These are phyloP conservation scores for Gracilaria caudata DNA, from an alignment of 23 red algal species.

Conservation along the genomic window DNA sequence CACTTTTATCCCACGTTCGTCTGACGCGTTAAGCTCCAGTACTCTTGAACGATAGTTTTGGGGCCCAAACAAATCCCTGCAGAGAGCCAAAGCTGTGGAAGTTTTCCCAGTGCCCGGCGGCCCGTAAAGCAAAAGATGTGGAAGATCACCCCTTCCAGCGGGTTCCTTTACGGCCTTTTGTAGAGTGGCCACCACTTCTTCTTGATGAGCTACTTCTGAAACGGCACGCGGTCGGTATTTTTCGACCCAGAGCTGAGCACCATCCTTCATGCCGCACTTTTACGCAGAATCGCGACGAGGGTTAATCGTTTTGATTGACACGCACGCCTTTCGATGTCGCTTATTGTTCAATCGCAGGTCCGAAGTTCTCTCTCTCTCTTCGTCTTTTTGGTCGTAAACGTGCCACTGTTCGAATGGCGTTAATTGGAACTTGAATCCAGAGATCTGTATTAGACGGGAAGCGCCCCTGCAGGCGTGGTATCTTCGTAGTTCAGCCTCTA, in stretches of 20 bases:
- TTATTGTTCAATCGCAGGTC: background rate
- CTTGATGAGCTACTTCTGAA: constrained; percentile 83
- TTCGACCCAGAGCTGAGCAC: constrained; percentile 73
- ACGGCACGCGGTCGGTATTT: constrained; percentile 85
- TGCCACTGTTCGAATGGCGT: too few relatives aligned
- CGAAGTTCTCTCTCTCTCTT: background rate
- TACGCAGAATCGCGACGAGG: background rate
- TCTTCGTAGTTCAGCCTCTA: too few relatives aligned
- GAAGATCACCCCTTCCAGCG: constrained; percentile 57
- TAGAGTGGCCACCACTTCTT: constrained; percentile 63
- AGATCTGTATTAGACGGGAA: too few relatives aligned
- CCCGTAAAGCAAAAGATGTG: constrained; percentile 96
- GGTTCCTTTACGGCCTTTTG: constrained; percentile 22
- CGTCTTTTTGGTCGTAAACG: too few relatives aligned
- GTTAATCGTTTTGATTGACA: background rate
- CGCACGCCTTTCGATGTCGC: background rate
- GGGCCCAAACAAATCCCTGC: constrained; percentile 81
- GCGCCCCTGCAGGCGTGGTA: too few relatives aligned
- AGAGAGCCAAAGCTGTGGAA: constrained; percentile 89
- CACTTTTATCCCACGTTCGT: constrained; percentile 95
- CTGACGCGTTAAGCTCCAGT: constrained; percentile 95
- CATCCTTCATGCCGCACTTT: background rate
- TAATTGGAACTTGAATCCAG: too few relatives aligned
- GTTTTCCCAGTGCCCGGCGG: constrained; percentile 98
- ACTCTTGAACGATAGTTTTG: constrained; percentile 55